These are phyloP conservation scores for Chlorella sp. DNA, from an alignment of 139 green algal genomes.

Conservation along the genomic window DNA sequence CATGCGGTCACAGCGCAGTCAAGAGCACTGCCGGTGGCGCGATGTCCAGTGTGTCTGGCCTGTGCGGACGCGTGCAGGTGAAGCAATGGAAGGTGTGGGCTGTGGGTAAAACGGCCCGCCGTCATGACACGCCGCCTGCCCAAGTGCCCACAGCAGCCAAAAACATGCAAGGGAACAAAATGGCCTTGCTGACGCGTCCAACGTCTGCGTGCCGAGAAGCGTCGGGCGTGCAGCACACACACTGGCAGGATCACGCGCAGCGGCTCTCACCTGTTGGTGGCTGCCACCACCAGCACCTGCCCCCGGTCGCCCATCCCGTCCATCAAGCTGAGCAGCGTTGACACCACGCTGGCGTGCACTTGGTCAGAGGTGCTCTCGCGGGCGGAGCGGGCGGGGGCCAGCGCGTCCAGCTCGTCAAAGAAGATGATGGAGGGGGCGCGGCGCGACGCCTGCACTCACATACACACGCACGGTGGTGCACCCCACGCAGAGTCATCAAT, in stretches of 20 bases:
- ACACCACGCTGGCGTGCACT: constrained; percentile 81
- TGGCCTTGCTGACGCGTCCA: background rate
- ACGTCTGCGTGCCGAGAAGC: no score
- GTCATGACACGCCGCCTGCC: no score
- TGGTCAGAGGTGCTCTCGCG: constrained; percentile 4
- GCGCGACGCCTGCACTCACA: constrained; percentile 35
- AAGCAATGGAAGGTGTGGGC: no score
- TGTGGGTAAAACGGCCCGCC: no score
- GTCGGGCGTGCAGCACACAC: no score
- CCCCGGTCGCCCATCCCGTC: constrained; percentile 67
- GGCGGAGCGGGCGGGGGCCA: constrained; percentile 43
- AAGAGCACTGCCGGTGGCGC: no score
- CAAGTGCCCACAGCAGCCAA: no score
- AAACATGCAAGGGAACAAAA: background rate
- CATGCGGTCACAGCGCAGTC: no score
- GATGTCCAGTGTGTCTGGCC: no score
- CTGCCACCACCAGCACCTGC: constrained; percentile 70
- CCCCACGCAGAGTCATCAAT: no score
- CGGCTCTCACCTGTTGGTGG: constrained; percentile 66
- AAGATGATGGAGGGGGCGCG: constrained; percentile 78
- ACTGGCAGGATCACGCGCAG: background rate
- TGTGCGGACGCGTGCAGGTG: no score
- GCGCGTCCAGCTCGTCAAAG: constrained; percentile 85
- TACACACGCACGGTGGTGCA: background rate
- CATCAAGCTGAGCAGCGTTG: constrained; percentile 86